These are phyloP conservation scores for Bipolaris cookei DNA, from an alignment of 2,329 filamentous ascomycete genomes.

Conservation along the genomic window DNA sequence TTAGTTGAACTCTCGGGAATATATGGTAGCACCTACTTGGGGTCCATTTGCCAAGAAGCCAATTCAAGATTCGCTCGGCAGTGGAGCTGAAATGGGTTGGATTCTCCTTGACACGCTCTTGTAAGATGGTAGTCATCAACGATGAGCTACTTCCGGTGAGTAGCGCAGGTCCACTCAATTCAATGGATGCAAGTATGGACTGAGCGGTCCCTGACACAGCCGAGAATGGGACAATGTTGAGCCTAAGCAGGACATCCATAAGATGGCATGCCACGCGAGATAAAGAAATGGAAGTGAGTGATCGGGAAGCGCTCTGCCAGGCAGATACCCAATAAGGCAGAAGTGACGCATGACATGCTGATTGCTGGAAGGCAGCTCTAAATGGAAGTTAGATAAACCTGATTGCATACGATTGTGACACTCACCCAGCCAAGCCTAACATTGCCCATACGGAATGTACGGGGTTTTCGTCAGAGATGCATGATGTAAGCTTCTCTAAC, in stretches of 20 bases:
- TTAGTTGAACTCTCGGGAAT: conserved; percentile 15
- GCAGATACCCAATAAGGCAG: conserved; percentile 69
- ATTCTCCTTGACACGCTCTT: conserved; percentile 69
- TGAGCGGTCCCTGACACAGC: conserved; percentile 72
- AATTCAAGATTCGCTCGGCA: conserved; percentile 75
- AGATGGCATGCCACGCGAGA: conserved; percentile 80
- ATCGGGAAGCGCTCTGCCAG: conserved; percentile 77
- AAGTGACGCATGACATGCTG: conserved; percentile 41
- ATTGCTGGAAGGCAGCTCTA: conserved; percentile 42
- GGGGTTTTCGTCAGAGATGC: conserved; percentile 72
- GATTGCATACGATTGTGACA: conserved; percentile 9
- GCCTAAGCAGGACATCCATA: conserved; percentile 70
- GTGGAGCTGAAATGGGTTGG: conserved; percentile 72
- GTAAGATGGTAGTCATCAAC: conserved; percentile 73
- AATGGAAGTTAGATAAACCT: conserved; percentile 2
- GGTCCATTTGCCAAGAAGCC: conserved; percentile 83
- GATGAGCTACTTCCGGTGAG: conserved; percentile 80
- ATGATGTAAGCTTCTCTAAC: conserved; percentile 63
- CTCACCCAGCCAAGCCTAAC: conserved; percentile 78
- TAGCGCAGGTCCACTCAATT: conserved; percentile 78
- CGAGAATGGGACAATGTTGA: conserved; percentile 70
- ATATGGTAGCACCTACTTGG: conserved; percentile 64
- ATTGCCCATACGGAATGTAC: conserved; percentile 77
- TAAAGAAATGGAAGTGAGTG: conserved; percentile 70
- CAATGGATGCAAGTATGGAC: conserved; percentile 75